These are phyloP conservation scores for Monsonia emarginata DNA, from an alignment of 441 rosid species.

Conservation along the genomic window DNA sequence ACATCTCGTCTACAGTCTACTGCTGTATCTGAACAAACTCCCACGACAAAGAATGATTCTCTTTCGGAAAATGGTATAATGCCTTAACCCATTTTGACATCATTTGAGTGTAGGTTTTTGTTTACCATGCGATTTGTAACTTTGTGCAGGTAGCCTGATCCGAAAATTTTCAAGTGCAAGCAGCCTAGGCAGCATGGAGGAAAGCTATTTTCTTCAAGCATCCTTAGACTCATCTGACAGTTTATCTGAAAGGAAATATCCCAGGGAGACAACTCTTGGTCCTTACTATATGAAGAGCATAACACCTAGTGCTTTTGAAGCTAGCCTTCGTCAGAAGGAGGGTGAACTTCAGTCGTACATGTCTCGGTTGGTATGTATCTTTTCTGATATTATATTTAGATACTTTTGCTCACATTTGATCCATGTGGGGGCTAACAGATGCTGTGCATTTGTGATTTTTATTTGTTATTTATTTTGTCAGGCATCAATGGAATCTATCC, in stretches of 20 bases:
- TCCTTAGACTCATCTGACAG: conserved; percentile 78
- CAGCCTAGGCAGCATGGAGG: conserved; percentile 94
- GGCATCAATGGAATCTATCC: conserved; percentile 89
- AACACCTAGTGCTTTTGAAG: conserved; percentile 84
- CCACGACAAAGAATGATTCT: conserved; percentile 46
- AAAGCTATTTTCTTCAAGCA: conserved; percentile 87
- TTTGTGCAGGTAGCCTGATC: conserved; percentile 50
- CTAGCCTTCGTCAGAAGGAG: conserved; percentile 94
- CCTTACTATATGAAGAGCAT: conserved; percentile 85
- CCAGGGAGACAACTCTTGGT: conserved; percentile 54
- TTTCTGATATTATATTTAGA: background rate
- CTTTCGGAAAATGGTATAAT: conserved; percentile 59
- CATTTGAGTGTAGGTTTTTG: background rate
- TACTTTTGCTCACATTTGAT: background rate
- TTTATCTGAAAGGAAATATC: conserved; percentile 61
- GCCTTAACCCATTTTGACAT: conserved; percentile 9
- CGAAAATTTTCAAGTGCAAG: conserved; percentile 72
- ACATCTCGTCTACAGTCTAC: conserved; percentile 40
- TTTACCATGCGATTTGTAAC: conserved; percentile 13
- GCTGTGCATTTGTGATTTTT: background rate
- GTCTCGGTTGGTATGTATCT: conserved; percentile 78
- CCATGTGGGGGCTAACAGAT: background rate
- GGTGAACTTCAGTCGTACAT: conserved; percentile 94
- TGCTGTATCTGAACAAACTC: conserved; percentile 46
- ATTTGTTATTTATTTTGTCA: conserved; percentile 26